Conservation (phyloP, 2,329 filamentous ascomycete species). For the Stachybotrys chartarum region DNA sequence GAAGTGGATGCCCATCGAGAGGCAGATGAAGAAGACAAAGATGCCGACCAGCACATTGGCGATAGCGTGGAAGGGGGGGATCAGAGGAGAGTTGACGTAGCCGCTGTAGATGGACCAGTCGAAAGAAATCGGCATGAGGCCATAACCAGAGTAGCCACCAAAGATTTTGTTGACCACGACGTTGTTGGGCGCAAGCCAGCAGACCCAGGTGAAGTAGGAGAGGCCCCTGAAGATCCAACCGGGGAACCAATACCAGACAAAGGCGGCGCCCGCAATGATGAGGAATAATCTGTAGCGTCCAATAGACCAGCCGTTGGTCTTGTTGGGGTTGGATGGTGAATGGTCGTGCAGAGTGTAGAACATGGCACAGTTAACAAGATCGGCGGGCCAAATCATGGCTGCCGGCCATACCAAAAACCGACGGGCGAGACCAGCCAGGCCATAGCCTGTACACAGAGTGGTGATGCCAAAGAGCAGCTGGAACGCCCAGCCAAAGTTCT, state of each 20-base stretch:
- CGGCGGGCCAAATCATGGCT: slow-evolving; percentile 52
- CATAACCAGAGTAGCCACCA: slow-evolving; percentile 50
- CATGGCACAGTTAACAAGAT: slow-evolving; percentile 45
- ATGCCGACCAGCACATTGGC: slow-evolving; percentile 47
- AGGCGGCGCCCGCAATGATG: slow-evolving; percentile 43
- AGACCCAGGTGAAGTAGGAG: slow-evolving; percentile 55
- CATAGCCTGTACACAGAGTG: slow-evolving; percentile 50
- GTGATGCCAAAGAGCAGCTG: slow-evolving; percentile 47
- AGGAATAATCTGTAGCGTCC: slow-evolving; percentile 59
- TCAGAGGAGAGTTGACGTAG: slow-evolving; percentile 42
- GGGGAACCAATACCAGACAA: slow-evolving; percentile 54
- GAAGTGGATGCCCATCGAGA: slow-evolving; percentile 54
- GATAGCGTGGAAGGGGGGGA: slow-evolving; percentile 47
- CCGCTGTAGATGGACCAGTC: slow-evolving; percentile 42
- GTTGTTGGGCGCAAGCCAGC: slow-evolving; percentile 55
- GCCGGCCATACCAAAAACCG: slow-evolving; percentile 47
- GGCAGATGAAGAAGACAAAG: slow-evolving; percentile 45
- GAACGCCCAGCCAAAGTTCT: slow-evolving; percentile 47
- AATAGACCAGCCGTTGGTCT: slow-evolving; percentile 53
- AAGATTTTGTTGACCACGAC: slow-evolving; percentile 57
- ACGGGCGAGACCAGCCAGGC: slow-evolving; percentile 46
- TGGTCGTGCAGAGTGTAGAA: slow-evolving; percentile 42
- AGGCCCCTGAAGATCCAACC: slow-evolving; percentile 57
- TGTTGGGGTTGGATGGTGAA: slow-evolving; percentile 36
- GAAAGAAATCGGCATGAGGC: slow-evolving; percentile 54